Base-by-base conservation (phyloP, 116 monocot species). In the Iris pallida region DNA sequence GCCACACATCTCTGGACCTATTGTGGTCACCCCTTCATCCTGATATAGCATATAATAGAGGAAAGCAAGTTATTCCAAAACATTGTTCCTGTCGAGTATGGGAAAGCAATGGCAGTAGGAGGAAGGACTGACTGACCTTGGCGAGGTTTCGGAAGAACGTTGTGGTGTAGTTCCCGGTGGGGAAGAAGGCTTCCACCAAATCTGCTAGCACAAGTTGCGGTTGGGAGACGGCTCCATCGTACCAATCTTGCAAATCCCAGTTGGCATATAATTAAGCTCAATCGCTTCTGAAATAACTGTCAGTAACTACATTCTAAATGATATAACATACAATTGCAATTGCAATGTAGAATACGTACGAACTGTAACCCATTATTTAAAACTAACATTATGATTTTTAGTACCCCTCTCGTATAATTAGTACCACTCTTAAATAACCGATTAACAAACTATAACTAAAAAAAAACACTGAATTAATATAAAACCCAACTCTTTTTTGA, bases 181-280 rank as follows among this genome's bases (percentile, higher is more conserved):
- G 90, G 51, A 90, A 90, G 72, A 92, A 83, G 7, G 80, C 85
- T 75, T 90, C 92, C 4, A 90, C 82, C 1, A 97, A 82, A 73
- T 97, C 97, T 42, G 87, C 92, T 75, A 97, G 63, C 7, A 97
- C 92, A 46, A 97, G 71, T 70, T 97, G 92, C 7, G 97, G 97
- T 66, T 97, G 97, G 8, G 97, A 72, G 18, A 97, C 77, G 16
- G 90, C 97, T 80, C 89, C 83, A 65, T 97, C 90, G 42, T 73
- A 85, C 97, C 97, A 97, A 68, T 92, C 97, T 97, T 73, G 12
- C 8, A 44, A 30, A 14, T 3, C 46, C 16, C 15, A 20, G 20
- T 51, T 8, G 30, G 30, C 30, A 30, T 30, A 30, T 30, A 30
- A 30, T 30, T 30, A 30, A 30, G 30, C 30, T 30, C 3, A 30